Evolutionary conservation across 345 rosid genomes (phyloP).

Genomic region (Gossypium thurberi): DNA sequence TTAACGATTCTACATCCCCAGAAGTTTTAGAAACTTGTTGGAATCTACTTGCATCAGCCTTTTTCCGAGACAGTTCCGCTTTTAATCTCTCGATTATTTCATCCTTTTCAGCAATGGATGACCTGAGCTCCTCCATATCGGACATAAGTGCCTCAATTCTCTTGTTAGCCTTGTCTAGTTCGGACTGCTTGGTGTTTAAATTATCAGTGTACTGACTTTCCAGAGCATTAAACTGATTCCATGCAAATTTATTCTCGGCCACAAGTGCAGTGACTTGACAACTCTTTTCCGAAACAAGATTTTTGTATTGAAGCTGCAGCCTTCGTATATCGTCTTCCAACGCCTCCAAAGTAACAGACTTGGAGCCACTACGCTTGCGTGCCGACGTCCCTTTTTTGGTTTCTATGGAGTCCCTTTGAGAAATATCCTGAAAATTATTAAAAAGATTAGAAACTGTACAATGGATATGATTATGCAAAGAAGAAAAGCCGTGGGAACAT

Average conservation of each 20-base stretch:
- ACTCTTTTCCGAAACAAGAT: constrained; percentile 51
- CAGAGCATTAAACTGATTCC: constrained; percentile 60
- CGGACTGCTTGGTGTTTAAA: constrained; percentile 38
- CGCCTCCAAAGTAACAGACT: constrained; percentile 22
- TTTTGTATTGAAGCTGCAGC: constrained; percentile 44
- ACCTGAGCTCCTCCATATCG: constrained; percentile 49
- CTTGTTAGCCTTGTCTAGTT: constrained; percentile 38
- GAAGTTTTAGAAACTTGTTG: constrained; percentile 36
- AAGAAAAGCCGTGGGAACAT: constrained; percentile 12
- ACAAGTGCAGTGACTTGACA: constrained; percentile 45
- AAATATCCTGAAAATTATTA: constrained; percentile 19
- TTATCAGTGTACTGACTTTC: constrained; percentile 47
- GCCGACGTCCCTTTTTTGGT: constrained; percentile 10
- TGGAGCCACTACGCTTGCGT: constrained; percentile 12
- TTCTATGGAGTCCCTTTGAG: constrained; percentile 16
- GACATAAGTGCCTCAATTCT: constrained; percentile 52
- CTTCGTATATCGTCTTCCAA: constrained; percentile 39
- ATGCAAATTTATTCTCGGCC: constrained; percentile 59
- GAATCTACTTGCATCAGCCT: constrained; percentile 35
- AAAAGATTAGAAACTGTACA: background rate
- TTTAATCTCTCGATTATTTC: constrained; percentile 40
- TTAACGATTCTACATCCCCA: constrained; percentile 41
- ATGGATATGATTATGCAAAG: background rate
- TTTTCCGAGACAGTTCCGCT: constrained; percentile 44
- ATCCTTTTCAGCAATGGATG: constrained; percentile 59